phyloP scores from a whole-genome alignment of 441 rosid species.

The Arabidopsis lyrata region DNA sequence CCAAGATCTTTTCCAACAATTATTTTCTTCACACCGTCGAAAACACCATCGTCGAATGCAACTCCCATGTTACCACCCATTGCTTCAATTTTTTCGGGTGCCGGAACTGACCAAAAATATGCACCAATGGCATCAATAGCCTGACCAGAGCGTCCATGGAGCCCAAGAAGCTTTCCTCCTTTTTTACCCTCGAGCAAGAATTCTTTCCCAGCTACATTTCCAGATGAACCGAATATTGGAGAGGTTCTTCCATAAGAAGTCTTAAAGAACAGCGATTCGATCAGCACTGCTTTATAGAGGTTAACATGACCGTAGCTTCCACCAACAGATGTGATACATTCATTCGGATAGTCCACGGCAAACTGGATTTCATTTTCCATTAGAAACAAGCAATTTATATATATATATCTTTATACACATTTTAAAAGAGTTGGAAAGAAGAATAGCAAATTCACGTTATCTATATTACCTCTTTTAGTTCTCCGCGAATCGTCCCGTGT shows the following conservation, averaged over 20 bases:
- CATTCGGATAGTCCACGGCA: not conserved
- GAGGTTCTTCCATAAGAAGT: not conserved
- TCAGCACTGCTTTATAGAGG: not conserved
- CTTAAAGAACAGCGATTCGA: not conserved
- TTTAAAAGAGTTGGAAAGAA: no score
- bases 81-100: not conserved
- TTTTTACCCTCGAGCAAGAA: not conserved
- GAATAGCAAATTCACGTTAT: no score
- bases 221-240: not conserved
- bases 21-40: not conserved
- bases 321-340: not conserved
- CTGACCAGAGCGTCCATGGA: not conserved
- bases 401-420: not conserved
- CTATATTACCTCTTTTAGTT: no score
- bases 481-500: no score
- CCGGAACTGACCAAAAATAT: not conserved
- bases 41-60: not conserved
- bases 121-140: not conserved
- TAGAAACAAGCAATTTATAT: not conserved
- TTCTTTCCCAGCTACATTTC: not conserved
- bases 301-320: not conserved
- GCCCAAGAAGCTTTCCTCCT: not conserved
- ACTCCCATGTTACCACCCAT: not conserved
- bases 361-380: not conserved
- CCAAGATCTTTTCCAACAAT: not conserved